Percentiles rank a stretch among this genome's conserved stretches.
Conservation (phyloP, 1,139 yeast genomes). For the Lodderomyces jiufengensis region DNA sequence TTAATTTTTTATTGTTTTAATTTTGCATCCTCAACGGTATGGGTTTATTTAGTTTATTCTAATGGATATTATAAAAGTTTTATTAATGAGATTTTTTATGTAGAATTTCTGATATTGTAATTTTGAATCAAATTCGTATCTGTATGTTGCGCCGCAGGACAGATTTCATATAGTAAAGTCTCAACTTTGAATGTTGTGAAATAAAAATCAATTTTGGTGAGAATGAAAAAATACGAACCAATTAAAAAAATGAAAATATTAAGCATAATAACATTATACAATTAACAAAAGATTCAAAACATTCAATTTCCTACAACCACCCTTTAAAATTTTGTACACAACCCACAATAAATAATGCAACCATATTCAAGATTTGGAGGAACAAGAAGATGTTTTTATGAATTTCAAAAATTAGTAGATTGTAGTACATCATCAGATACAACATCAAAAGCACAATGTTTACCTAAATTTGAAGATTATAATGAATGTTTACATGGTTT, state of each 20-base stretch:
- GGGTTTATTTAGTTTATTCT: constrained; percentile 1
- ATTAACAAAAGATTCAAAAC: no score
- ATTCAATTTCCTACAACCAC: no score
- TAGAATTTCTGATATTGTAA: no score
- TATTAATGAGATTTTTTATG: no score
- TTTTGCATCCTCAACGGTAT: constrained; percentile 8
- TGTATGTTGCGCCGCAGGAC: no score
- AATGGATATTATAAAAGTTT: neutral
- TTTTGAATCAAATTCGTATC: no score
- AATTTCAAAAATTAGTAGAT: constrained; percentile 44
- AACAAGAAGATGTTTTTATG: constrained; percentile 49
- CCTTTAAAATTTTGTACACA: no score
- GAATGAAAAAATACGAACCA: neutral
- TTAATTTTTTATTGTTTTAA: no score
- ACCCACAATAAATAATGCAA: constrained; percentile 28
- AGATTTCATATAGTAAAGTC: no score
- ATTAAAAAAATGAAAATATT: constrained; percentile 2
- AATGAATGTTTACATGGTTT: constrained; percentile 48
- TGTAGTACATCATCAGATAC: constrained; percentile 50
- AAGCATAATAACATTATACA: constrained; percentile 1
- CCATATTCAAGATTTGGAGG: constrained; percentile 51
- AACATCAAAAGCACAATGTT: constrained; percentile 38
- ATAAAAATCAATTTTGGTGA: no score
- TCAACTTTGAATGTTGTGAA: no score
- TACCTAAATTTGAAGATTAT: constrained; percentile 46